Evolutionary conservation across 805 yeast species (phyloP), one percentile per base, ranked within the genome.

Genomic region (Komagataella pseudopastoris): DNA sequence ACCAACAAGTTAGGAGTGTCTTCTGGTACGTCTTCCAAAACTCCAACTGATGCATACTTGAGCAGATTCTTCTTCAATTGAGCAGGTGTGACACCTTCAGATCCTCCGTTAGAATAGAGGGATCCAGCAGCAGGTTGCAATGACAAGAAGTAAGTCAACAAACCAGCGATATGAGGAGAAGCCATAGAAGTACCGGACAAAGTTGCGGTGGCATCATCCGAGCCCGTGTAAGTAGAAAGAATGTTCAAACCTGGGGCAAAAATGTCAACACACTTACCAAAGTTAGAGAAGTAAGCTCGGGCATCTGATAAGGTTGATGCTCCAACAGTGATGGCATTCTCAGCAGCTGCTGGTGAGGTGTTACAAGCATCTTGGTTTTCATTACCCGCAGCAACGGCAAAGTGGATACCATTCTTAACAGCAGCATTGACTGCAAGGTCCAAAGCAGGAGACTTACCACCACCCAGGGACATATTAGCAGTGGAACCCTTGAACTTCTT

Each of bases 151-250:
- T 91, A 91, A 6, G 96, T 78, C 62, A 89, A 80, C 66, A 91
- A 75, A 59, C 99, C 99, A 54, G 89, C 83, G 59, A 90, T 90
- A 63, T 89, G 96, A 48, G 99, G 98, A 44, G 97, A 85, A 20
- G 98, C 96, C 99, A 91, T 91, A 14, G 98, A 91, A 8, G 97
- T 91, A 70, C 99, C 99, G 44, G 96, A 85, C 65, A 86, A 74
- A 45, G 87, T 79, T 47, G 93, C 89, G 58, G 91, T 84, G 46
- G 89, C 86, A 51, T 78, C 68, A 50, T 76, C 74, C 3, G 88
- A 81, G 47, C 95, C 93, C 65, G 83, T 85, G 65, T 85, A 86
- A 44, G 91, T 85, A 47, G 96, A 88, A 58, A 84, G 74, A 55
- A 91, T 80, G 65, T 88, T 84, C 61, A 88, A 83, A 63, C 99